Conservation (phyloP, 148 eudicot species). For the Agrostemma githago region DNA sequence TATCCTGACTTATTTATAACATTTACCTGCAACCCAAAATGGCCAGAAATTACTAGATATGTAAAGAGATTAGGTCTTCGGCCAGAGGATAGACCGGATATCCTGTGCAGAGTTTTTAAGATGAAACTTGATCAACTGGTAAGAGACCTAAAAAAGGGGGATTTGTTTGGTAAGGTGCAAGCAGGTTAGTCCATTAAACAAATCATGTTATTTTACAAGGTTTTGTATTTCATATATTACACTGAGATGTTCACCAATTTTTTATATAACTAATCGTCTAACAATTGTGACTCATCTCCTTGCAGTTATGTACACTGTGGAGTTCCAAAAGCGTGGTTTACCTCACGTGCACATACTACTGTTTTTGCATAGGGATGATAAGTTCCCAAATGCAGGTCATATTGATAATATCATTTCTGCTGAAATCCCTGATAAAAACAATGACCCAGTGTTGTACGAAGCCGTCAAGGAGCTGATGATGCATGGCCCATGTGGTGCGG, state of each 20-base stretch:
- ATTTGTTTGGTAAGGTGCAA: neutral
- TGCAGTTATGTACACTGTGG: neutral
- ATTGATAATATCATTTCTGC: too few species aligned
- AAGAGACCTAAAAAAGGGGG: neutral
- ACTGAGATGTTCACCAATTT: neutral
- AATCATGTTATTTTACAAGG: neutral
- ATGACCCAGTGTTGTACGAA: too few species aligned
- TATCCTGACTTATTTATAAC: too few species aligned
- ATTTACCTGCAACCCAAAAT: too few species aligned
- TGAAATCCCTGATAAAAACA: too few species aligned
- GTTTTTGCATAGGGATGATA: neutral
- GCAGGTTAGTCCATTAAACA: neutral
- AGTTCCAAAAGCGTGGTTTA: neutral
- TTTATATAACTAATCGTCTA: neutral
- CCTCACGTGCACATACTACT: neutral
- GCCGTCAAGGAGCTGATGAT: too few species aligned
- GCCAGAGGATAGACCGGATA: neutral
- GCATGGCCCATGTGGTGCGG: too few species aligned
- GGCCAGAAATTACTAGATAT: too few species aligned
- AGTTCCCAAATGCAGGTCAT: neutral
- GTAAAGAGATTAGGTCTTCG: too few species aligned
- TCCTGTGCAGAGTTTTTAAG: neutral
- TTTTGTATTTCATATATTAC: neutral
- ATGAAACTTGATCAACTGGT: neutral
- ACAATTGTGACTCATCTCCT: neutral